Evolutionary conservation across 2,329 filamentous ascomycete species (phyloP).

Genomic region (Capronia epimyces): DNA sequence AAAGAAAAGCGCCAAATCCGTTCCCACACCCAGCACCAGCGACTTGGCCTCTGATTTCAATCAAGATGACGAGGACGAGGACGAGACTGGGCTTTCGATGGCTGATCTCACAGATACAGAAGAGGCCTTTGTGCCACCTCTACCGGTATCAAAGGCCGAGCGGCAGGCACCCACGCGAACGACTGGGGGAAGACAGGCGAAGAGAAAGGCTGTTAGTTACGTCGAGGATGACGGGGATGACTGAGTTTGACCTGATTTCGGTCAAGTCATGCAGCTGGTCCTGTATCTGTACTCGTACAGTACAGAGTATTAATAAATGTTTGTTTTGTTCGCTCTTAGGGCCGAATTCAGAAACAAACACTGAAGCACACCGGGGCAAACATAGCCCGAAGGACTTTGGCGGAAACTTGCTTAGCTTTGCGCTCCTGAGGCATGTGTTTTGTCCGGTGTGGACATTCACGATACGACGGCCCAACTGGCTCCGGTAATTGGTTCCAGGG

Average conservation of each 20-base stretch:
- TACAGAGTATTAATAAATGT: too few relatives aligned
- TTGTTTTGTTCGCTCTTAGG: too few relatives aligned
- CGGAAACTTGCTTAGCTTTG: too few relatives aligned
- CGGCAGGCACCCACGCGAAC: conserved; percentile 11
- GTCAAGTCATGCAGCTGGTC: too few relatives aligned
- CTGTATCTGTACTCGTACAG: background rate
- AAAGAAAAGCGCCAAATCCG: conserved; percentile 17
- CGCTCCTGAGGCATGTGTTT: too few relatives aligned
- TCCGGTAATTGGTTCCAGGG: too few relatives aligned
- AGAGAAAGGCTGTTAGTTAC: conserved; percentile 24
- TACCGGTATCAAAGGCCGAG: background rate
- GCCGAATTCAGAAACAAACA: too few relatives aligned
- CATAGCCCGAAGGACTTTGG: too few relatives aligned
- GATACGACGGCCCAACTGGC: too few relatives aligned
- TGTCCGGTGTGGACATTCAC: too few relatives aligned
- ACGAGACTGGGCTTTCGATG: conserved; percentile 24
- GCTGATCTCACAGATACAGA: conserved; percentile 38
- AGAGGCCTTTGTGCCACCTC: background rate
- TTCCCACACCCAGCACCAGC: conserved; percentile 38
- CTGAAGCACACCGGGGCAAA: too few relatives aligned
- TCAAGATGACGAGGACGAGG: conserved; percentile 33
- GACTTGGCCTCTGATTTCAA: conserved; percentile 5
- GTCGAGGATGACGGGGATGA: conserved; percentile 18
- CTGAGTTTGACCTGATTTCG: background rate
- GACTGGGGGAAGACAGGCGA: conserved; percentile 20